phyloP scores from a whole-genome alignment of 768 basidiomycete genomes.

The Suillus ampliporus region DNA sequence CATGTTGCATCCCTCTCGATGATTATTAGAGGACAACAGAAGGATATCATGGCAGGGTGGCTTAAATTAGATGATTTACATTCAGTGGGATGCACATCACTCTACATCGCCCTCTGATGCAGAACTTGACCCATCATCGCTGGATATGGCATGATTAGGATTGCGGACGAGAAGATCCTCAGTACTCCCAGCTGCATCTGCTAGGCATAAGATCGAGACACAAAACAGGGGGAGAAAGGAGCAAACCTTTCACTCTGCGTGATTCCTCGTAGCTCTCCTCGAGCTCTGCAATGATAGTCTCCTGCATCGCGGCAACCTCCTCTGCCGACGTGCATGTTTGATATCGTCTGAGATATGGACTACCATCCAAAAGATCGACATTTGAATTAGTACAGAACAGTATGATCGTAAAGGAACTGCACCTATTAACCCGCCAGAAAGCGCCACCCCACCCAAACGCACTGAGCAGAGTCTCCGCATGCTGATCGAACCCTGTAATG shows the following conservation, averaged over 20 bases:
- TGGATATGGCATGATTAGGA: slow-evolving; percentile 57
- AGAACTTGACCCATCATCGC: neutral
- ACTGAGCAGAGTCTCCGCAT: slow-evolving; percentile 78
- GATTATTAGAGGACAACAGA: neutral
- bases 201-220: slow-evolving; percentile 15
- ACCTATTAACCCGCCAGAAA: slow-evolving; percentile 89
- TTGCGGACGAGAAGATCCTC: slow-evolving; percentile 73
- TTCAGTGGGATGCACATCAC: neutral
- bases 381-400: neutral
- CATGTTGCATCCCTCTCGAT: neutral
- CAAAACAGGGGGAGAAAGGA: neutral
- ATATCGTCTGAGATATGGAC: slow-evolving; percentile 72
- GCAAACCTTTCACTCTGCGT: slow-evolving; percentile 55
- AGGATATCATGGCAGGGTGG: neutral
- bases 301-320: slow-evolving; percentile 65
- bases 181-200: slow-evolving; percentile 36
- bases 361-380: slow-evolving; percentile 5
- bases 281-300: slow-evolving; percentile 71
- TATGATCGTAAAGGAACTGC: slow-evolving; percentile 3
- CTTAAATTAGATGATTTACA: neutral
- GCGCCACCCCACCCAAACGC: slow-evolving; percentile 92
- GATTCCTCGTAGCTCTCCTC: slow-evolving; percentile 65
- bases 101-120: neutral
- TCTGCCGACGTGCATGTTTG: slow-evolving; percentile 67
- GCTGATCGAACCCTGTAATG: slow-evolving; percentile 83